These are phyloP conservation scores for Globisporangium okanoganense DNA, from an alignment of 352 stramenopile species.

Conservation along the genomic window DNA sequence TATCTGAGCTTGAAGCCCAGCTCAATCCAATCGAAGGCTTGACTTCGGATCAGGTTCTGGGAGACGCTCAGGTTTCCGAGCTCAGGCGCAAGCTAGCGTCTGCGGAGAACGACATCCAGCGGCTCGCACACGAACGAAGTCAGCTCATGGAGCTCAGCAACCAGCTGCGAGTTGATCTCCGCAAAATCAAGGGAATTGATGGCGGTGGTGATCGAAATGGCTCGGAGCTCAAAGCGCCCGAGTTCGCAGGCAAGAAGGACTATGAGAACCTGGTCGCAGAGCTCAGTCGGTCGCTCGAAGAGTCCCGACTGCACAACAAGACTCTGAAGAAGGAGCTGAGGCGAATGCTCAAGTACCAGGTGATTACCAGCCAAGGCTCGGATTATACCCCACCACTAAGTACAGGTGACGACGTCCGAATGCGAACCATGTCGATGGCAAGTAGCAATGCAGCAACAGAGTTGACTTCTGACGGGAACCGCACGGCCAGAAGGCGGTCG, in stretches of 20 bases:
- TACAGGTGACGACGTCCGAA: conserved; percentile 4
- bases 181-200: conserved; percentile 30
- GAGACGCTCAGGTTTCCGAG: conserved; percentile 31
- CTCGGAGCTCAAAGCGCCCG: conserved; percentile 11
- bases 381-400: neutral
- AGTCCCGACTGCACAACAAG: conserved; percentile 68
- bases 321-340: conserved; percentile 81
- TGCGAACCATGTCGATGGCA: conserved; percentile 12
- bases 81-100: conserved; percentile 39
- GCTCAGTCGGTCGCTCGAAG: conserved; percentile 65
- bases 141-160: conserved; percentile 84
- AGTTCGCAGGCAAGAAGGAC: conserved; percentile 64
- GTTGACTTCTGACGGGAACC: conserved; percentile 3
- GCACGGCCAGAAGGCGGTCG: conserved; percentile 19
- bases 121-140: conserved; percentile 55
- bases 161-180: conserved; percentile 59
- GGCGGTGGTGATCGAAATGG: neutral
- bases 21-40: conserved; percentile 11
- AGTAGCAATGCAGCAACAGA: conserved; percentile 14
- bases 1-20: conserved; percentile 40
- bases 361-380: conserved; percentile 21
- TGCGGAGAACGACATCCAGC: conserved; percentile 57
- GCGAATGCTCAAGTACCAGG: conserved; percentile 63
- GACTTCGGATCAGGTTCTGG: conserved; percentile 14
- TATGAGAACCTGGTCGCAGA: conserved; percentile 70